Conservation (phyloP, 306 rosid species). For the Trifolium dubium region DNA sequence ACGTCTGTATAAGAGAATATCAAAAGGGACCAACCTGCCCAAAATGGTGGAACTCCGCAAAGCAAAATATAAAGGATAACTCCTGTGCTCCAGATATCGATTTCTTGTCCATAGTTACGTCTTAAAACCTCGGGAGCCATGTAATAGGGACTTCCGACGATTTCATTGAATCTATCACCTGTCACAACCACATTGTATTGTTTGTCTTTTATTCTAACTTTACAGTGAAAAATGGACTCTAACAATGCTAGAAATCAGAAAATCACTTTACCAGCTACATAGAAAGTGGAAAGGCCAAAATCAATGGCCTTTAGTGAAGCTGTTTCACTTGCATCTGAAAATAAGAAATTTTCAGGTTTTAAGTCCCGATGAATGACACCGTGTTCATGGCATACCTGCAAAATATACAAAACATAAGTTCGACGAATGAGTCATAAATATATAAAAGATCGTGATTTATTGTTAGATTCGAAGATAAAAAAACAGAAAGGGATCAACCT, state of each 20-base stretch:
- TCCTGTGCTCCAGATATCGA: conserved; percentile 95
- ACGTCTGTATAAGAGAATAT: neutral
- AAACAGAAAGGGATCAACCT: neutral
- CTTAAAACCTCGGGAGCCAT: conserved; percentile 98
- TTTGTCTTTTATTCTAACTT: neutral
- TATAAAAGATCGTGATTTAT: neutral
- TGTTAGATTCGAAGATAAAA: no score
- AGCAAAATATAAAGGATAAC: conserved; percentile 90
- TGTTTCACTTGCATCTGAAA: conserved; percentile 64
- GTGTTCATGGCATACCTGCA: conserved; percentile 78
- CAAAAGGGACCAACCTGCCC: conserved; percentile 72
- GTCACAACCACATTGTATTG: conserved; percentile 22
- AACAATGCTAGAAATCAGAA: neutral
- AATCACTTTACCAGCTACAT: conserved; percentile 54
- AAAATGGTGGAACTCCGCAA: conserved; percentile 97
- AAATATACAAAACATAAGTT: conserved; percentile 20
- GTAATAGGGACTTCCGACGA: conserved; percentile 98
- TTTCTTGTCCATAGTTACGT: conserved; percentile 83
- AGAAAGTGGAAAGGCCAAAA: conserved; percentile 89
- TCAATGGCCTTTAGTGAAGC: conserved; percentile 80
- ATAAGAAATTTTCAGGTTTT: conserved; percentile 93
- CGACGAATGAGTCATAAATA: neutral
- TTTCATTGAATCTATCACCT: conserved; percentile 87
- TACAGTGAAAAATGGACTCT: neutral
- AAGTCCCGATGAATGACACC: conserved; percentile 93